These are phyloP conservation scores for Prunus salicina DNA, from an alignment of 306 rosid species.

Conservation along the genomic window DNA sequence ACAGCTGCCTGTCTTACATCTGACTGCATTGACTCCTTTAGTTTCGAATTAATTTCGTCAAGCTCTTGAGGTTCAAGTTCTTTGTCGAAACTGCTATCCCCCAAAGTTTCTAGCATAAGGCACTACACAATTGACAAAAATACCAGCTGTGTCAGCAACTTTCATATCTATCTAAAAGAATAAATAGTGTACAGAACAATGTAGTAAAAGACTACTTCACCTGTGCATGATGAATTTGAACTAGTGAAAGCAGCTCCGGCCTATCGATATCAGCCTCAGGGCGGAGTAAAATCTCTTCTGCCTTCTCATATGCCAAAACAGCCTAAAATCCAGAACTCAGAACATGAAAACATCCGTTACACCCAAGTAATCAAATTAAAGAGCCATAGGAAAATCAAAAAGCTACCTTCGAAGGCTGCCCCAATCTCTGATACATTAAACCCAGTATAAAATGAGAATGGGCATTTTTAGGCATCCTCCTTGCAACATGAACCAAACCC, in stretches of 20 bases:
- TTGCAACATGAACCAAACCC: conserved; percentile 97
- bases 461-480: conserved; percentile 96
- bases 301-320: conserved; percentile 76
- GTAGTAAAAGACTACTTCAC: conserved; percentile 34
- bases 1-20: conserved; percentile 90
- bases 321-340: conserved; percentile 52
- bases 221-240: conserved; percentile 98
- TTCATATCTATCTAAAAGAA: neutral
- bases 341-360: conserved; percentile 4
- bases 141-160: conserved; percentile 28
- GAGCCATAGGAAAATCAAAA: conserved; percentile 1
- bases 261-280: conserved; percentile 75
- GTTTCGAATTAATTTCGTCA: conserved; percentile 69
- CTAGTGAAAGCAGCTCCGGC: conserved; percentile 77
- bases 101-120: conserved; percentile 71
- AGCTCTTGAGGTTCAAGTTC: conserved; percentile 86
- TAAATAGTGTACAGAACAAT: neutral
- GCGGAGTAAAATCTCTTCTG: conserved; percentile 75
- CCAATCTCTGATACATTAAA: conserved; percentile 91
- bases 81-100: conserved; percentile 63
- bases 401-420: conserved; percentile 80
- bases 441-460: conserved; percentile 98
- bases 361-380: neutral
- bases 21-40: conserved; percentile 65
- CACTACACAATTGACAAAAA: conserved; percentile 62